Evolutionary conservation across 2,329 filamentous ascomycete species (phyloP).

Genomic region (Diaporthe longicolla): DNA sequence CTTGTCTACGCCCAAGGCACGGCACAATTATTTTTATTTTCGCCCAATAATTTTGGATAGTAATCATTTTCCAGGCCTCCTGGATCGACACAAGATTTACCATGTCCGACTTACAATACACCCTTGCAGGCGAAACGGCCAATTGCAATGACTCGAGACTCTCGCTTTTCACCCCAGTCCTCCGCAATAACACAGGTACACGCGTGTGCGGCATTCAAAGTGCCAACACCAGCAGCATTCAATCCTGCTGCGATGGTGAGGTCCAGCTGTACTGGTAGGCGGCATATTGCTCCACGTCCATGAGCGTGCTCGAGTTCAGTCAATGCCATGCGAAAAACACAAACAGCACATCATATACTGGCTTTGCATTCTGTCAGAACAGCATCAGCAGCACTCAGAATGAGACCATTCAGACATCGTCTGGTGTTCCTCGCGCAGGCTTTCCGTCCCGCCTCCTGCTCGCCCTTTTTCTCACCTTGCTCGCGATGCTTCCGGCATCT

Average conservation of each 20-base stretch:
- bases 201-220: conserved; percentile 13
- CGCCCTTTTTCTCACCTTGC: conserved; percentile 8
- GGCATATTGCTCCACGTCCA: conserved; percentile 4
- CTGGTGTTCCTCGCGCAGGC: neutral
- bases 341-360: neutral
- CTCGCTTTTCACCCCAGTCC: neutral
- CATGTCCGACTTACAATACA: conserved; percentile 9
- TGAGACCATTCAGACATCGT: conserved; percentile 1
- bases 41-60: neutral
- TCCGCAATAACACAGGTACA: neutral
- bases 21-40: neutral
- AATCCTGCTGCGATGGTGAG: conserved; percentile 18
- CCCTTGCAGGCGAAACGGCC: neutral
- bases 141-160: conserved; percentile 16
- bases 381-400: conserved; percentile 15
- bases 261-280: conserved; percentile 11
- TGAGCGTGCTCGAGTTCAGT: conserved; percentile 1
- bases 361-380: neutral
- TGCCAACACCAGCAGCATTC: conserved; percentile 15
- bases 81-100: neutral
- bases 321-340: neutral
- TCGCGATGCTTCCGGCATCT: conserved; percentile 1
- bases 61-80: neutral
- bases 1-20: neutral
- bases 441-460: conserved; percentile 7